A percentile compares a stretch with the other conserved stretches of the same genome.
Evolutionary conservation across 805 yeast genomes (phyloP).

Genomic region (Hanseniaspora valbyensis): DNA sequence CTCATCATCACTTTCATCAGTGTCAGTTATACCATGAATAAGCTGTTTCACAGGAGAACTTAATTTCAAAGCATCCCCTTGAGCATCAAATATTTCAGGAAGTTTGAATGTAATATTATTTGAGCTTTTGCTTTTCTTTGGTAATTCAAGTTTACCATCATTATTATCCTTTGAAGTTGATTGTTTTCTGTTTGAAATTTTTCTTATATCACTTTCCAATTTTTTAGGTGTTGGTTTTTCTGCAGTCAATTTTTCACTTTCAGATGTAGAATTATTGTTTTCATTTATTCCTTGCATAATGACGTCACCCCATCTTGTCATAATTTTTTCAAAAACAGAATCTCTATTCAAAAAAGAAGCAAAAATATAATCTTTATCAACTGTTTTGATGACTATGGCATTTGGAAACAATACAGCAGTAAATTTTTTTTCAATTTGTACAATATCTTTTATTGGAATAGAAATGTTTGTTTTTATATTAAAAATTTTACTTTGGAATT

Average conservation of each 20-base stretch:
- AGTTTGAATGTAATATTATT: neutral
- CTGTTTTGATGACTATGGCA: conserved; percentile 51
- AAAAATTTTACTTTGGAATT: conserved; percentile 56
- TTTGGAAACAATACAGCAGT: conserved; percentile 63
- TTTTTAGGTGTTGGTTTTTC: neutral
- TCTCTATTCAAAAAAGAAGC: conserved; percentile 59
- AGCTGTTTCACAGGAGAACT: conserved; percentile 1
- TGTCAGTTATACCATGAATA: conserved; percentile 6
- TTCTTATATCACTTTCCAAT: neutral
- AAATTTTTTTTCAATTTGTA: conserved; percentile 51
- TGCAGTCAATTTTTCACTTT: neutral
- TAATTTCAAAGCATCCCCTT: conserved; percentile 3
- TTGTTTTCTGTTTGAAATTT: neutral
- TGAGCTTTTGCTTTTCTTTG: neutral
- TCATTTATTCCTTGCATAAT: conserved; percentile 18
- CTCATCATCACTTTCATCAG: conserved; percentile 11
- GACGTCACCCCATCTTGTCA: conserved; percentile 49
- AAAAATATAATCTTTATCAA: conserved; percentile 51
- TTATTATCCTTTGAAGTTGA: neutral
- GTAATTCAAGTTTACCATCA: too few species aligned
- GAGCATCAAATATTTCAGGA: conserved; percentile 8
- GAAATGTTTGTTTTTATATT: conserved; percentile 54
- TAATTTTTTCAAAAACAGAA: conserved; percentile 38
- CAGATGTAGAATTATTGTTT: neutral
- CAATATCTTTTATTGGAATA: conserved; percentile 50